Evolutionary conservation across 306 rosid genomes (phyloP), one percentile per base, ranked within the genome.

Genomic region (Ammopiptanthus mongolicus): DNA sequence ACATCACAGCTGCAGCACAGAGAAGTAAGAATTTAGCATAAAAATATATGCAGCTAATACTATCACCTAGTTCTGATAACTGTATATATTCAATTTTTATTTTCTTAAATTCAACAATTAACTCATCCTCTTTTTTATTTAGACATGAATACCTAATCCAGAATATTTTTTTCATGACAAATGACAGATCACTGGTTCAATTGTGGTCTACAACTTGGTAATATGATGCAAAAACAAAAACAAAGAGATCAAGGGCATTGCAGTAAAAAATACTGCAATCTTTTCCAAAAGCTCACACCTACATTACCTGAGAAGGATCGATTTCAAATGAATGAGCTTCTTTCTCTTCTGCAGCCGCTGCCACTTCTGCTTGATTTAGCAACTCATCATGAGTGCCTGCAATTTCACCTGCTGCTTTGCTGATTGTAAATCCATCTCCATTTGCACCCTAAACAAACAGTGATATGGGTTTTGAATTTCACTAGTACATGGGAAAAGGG

Each of bases 281-380:
- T 22, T 65, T 55, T 65, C 69, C 39, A 59, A 78, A 41, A 41
- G 11, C 37, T 9, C 46, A 74, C 31, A 81, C 57, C 60, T 56
- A 65, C 36, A 61, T 61, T 87, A 93, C 98, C 91, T 93, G 96
- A 60, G 91, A 42, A 34, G 93, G 91, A 74, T 93, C 93, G 71
- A 93, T 55, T 78, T 93, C 98, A 77, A 90, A 95, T 65, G 97
- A 76, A 86, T 95, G 97, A 66, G 97, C 82, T 82, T 88, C 93
- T 86, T 92, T 95, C 83, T 91, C 97, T 75, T 91, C 97, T 28
- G 91, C 97, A 31, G 73, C 97, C 22, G 98, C 97, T 18, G 93
- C 97, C 78, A 87, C 83, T 87, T 90, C 96, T 63, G 96, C 98
- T 86, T 87, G 90, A 82, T 88, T 85, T 34, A 95, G 77, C 88